Base-by-base conservation (phyloP, 2,329 filamentous ascomycete species). In the Epichloe coenophiala region DNA sequence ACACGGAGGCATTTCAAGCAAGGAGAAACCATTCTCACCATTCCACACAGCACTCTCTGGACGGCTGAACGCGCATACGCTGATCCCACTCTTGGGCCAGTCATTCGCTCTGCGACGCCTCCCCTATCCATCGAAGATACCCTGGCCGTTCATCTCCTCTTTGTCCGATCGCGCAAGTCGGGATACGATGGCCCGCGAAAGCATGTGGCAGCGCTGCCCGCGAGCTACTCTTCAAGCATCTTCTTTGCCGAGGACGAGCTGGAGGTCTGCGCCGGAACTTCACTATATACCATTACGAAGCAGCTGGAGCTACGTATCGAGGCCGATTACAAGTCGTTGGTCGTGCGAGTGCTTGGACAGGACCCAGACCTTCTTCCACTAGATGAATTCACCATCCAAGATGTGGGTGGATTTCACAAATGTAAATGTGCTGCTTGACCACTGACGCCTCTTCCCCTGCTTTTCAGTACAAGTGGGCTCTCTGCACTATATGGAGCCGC, bases 391-490 rank as follows among this genome's bases (percentile, higher is more conserved):
- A 59, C 58, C 45, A 58, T 66, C 35, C 53, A 65, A 56, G 59
- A 66, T 56, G 63, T 64, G 61, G 51, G 62, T 60, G 17, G 17
- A 15, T 13, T 13, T 38, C 13, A 21, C 33, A 9, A 38, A 42
- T 54, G 40, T 58, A 51, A 57, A 21, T 51, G 36, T 38, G 31
- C 36, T 45, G 37, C 27, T 37, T 17, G 41, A 23, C 35, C 4
- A 51, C 48, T 54, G 39, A 55, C 36, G 33, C 33, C 39, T 37
- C 27, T 44, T 38, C 41, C 36, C 38, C 19, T 52, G 23, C n/a
- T 54, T 56, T 54, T 50, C 60, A 66, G 63, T 66, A 66, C 51
- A 65, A 65, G 52, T 66, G 63, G 63, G 64, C 64, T 42, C 62
- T 66, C 51, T 63, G 54, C 50, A 53, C 52, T 21, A 9, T 57